phyloP scores from a whole-genome alignment of 768 basidiomycete genomes.

The Scleroderma citrinum region DNA sequence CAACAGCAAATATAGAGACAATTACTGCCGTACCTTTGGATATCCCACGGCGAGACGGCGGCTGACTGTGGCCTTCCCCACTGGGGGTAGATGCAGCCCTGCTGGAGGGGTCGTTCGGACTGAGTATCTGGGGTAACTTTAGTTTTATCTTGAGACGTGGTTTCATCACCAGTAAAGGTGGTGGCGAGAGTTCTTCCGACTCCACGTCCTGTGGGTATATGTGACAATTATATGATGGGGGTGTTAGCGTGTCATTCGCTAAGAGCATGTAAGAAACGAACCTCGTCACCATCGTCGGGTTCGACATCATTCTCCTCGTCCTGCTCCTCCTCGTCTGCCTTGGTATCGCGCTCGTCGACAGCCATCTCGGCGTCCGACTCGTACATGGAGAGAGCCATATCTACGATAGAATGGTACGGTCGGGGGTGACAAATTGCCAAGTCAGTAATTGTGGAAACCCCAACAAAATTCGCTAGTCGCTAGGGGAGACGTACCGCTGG shows the following conservation, averaged over 20 bases:
- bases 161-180: slow-evolving; percentile 25
- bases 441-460: no score
- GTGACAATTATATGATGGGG: slow-evolving; percentile 11
- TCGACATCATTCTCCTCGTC: slow-evolving; percentile 35
- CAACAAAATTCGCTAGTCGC: slow-evolving; percentile 5
- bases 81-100: slow-evolving; percentile 21
- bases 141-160: slow-evolving; percentile 58
- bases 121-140: slow-evolving; percentile 41
- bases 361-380: slow-evolving; percentile 34
- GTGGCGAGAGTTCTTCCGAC: slow-evolving; percentile 29
- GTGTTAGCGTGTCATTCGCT: slow-evolving; percentile 11
- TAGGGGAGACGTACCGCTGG: not conserved
- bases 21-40: slow-evolving; percentile 15
- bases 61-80: slow-evolving; percentile 16
- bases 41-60: slow-evolving; percentile 20
- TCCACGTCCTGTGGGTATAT: slow-evolving; percentile 19
- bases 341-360: slow-evolving; percentile 22
- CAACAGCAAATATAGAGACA: not conserved
- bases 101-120: slow-evolving; percentile 26
- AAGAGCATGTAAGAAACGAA: not conserved
- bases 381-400: slow-evolving; percentile 16
- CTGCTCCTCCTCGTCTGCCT: slow-evolving; percentile 32
- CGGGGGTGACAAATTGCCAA: no score
- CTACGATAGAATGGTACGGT: slow-evolving; percentile 7
- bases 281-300: slow-evolving; percentile 12